phyloP scores from a whole-genome alignment of 768 basidiomycete species.

The Lactarius quietus region DNA sequence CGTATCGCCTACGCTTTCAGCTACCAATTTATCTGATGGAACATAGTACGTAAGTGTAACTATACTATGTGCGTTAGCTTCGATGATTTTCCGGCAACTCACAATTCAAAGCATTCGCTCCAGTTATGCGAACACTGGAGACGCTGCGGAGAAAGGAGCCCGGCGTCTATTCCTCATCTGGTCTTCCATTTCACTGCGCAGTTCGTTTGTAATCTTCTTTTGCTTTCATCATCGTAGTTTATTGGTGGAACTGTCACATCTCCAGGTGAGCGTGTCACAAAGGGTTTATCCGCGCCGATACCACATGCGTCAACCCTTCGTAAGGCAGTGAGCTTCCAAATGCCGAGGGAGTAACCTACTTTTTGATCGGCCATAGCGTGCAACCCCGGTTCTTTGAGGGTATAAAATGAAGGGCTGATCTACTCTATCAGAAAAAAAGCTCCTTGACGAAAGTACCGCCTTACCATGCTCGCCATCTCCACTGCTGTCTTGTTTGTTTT shows the following conservation, averaged over 20 bases:
- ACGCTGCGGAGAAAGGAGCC: background rate
- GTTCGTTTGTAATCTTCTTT: background rate
- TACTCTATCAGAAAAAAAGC: background rate
- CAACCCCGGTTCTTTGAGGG: background rate
- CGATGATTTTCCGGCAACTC: background rate
- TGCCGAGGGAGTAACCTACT: background rate
- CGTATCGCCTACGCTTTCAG: background rate
- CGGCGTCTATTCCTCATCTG: background rate
- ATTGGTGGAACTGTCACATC: background rate
- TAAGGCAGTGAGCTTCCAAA: background rate
- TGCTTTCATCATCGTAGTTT: no score
- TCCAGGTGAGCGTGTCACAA: background rate
- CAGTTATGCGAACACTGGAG: background rate
- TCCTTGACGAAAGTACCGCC: background rate
- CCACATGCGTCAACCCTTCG: background rate
- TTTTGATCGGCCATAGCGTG: background rate
- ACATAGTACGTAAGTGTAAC: background rate
- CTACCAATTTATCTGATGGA: background rate
- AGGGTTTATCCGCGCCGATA: background rate
- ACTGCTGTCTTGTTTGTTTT: slow-evolving; percentile 4
- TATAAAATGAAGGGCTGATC: background rate
- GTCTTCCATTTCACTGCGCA: background rate
- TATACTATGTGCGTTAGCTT: no score
- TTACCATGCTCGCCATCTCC: slow-evolving; percentile 7
- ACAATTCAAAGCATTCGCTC: background rate